phyloP scores from a whole-genome alignment of 2,329 filamentous ascomycete genomes.

The Epichloe coenophiala region DNA sequence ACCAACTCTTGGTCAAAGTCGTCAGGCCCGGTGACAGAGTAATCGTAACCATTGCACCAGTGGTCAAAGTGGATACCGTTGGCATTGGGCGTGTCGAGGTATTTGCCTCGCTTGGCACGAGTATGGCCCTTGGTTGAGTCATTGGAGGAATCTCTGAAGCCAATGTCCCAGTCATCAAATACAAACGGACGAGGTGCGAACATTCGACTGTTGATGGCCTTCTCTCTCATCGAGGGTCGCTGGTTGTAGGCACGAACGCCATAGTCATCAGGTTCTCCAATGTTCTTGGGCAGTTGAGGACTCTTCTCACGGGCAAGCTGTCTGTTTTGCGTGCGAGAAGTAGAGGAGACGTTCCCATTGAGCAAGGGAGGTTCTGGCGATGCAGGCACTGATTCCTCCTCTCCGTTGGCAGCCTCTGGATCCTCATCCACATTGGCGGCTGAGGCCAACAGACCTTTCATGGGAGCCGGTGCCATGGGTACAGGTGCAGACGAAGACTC shows the following conservation, averaged over 20 bases:
- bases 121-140: conserved; percentile 40
- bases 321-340: conserved; percentile 15
- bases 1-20: conserved; percentile 39
- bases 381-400: conserved; percentile 22
- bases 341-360: conserved; percentile 14
- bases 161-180: conserved; percentile 41
- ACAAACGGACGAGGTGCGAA: conserved; percentile 32
- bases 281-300: conserved; percentile 24
- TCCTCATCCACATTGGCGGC: conserved; percentile 22
- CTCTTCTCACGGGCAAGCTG: conserved; percentile 23
- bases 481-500: conserved; percentile 12
- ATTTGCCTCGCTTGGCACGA: conserved; percentile 38
- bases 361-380: conserved; percentile 21
- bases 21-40: conserved; percentile 30
- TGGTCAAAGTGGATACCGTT: conserved; percentile 41
- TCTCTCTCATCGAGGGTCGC: conserved; percentile 25
- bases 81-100: conserved; percentile 38
- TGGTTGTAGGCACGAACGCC: conserved; percentile 33
- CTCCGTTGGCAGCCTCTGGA: conserved; percentile 20
- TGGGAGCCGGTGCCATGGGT: conserved; percentile 16
- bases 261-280: conserved; percentile 35
- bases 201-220: conserved; percentile 39
- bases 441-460: conserved; percentile 26
- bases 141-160: conserved; percentile 45
- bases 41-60: conserved; percentile 39